Percentiles rank a stretch among this genome's conserved stretches.
phyloP scores from a whole-genome alignment of 2,329 filamentous ascomycete species.

The Trichoderma oligosporum region DNA sequence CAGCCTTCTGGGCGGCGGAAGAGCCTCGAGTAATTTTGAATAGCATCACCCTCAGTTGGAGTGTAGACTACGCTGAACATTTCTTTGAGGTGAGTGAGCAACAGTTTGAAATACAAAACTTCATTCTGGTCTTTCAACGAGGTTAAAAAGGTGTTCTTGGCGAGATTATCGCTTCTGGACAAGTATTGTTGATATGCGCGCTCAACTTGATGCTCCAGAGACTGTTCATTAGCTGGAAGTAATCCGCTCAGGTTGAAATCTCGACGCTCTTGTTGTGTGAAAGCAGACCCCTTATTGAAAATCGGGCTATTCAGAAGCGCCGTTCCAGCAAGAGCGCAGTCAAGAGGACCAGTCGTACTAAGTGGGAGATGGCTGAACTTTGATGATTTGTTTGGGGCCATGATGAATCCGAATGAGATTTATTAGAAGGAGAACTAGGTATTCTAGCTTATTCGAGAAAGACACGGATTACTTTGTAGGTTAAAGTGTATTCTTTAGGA shows the following conservation, averaged over 20 bases:
- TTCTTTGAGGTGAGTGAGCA: constrained; percentile 64
- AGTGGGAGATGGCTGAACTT: constrained; percentile 34
- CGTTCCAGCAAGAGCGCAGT: constrained; percentile 36
- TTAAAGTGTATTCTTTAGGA: background rate
- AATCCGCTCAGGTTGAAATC: constrained; percentile 69
- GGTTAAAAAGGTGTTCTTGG: constrained; percentile 85
- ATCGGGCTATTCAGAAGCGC: constrained; percentile 36
- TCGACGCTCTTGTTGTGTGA: constrained; percentile 63
- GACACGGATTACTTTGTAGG: no score
- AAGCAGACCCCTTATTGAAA: constrained; percentile 80
- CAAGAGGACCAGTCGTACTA: constrained; percentile 35
- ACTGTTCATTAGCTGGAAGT: constrained; percentile 68
- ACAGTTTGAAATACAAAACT: constrained; percentile 72
- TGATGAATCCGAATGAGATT: constrained; percentile 1
- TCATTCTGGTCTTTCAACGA: constrained; percentile 83
- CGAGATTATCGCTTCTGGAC: constrained; percentile 58
- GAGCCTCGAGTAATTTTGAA: constrained; percentile 74
- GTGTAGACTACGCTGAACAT: constrained; percentile 93
- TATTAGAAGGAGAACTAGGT: background rate
- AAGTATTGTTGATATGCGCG: constrained; percentile 79
- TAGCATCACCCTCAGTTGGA: constrained; percentile 84
- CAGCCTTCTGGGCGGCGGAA: constrained; percentile 78
- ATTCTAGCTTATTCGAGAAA: background rate
- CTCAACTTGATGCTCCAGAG: constrained; percentile 69
- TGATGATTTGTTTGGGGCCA: constrained; percentile 20